Evolutionary conservation across 768 basidiomycete genomes (phyloP).

Genomic region (Vararia minispora): DNA sequence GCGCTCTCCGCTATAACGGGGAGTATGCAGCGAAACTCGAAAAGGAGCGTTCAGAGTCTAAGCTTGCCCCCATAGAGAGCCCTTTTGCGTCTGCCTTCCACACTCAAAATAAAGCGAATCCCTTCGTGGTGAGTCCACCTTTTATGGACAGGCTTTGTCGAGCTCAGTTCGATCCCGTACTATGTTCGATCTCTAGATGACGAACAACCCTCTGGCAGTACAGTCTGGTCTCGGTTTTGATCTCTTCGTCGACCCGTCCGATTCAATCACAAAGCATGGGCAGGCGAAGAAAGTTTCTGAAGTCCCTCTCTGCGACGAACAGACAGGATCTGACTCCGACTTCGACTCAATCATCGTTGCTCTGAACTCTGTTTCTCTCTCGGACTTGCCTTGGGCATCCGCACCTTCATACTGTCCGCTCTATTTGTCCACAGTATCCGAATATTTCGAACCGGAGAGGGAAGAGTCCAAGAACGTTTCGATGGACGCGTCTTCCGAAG

Average conservation of each 20-base stretch:
- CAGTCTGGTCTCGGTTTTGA: conserved; percentile 53
- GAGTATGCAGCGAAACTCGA: conserved; percentile 67
- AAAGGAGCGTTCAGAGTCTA: conserved; percentile 34
- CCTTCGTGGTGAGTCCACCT: conserved; percentile 58
- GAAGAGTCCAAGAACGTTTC: conserved; percentile 26
- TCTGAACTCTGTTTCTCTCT: conserved; percentile 40
- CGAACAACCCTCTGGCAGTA: conserved; percentile 16
- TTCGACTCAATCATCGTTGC: conserved; percentile 46
- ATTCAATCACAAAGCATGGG: background rate
- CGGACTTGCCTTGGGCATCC: conserved; percentile 54
- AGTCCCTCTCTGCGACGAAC: conserved; percentile 15
- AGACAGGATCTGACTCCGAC: conserved; percentile 25
- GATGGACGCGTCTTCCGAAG: conserved; percentile 32
- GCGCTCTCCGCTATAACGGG: conserved; percentile 61
- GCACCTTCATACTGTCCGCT: conserved; percentile 56
- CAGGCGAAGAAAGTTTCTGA: background rate
- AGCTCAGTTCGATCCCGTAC: background rate
- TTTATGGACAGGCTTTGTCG: background rate
- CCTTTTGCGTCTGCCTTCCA: conserved; percentile 22
- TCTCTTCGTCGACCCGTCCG: conserved; percentile 34
- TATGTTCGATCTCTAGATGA: conserved; percentile 5
- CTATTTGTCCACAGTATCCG: conserved; percentile 66
- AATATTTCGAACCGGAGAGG: conserved; percentile 58
- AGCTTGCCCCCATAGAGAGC: conserved; percentile 22
- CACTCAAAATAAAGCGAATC: conserved; percentile 38